A percentile compares a stretch with the other conserved stretches of the same genome.
Conservation (phyloP, 2,329 filamentous ascomycete species). For the Pseudocercospora pini-densiflorae region DNA sequence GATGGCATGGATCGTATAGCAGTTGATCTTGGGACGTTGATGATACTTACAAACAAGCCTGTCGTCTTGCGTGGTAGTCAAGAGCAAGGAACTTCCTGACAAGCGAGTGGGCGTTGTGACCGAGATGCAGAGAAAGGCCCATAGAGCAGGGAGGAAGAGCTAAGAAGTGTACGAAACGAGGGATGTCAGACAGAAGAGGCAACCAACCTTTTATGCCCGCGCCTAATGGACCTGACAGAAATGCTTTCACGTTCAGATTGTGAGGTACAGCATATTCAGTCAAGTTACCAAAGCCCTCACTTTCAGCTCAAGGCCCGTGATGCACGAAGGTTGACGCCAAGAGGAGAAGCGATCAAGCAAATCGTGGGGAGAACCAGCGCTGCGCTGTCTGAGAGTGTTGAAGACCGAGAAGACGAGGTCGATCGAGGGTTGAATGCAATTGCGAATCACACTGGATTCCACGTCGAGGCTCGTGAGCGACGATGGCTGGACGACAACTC, state of each 20-base stretch:
- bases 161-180: constrained; percentile 3
- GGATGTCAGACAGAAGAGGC: not conserved
- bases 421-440: not conserved
- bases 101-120: constrained; percentile 33
- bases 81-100: constrained; percentile 32
- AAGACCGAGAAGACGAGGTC: not conserved
- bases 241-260: not conserved
- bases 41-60: constrained; percentile 14
- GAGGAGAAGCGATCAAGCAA: not conserved
- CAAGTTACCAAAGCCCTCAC: constrained; percentile 11
- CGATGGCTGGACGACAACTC: not conserved
- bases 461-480: not conserved
- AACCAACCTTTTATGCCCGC: not conserved
- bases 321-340: constrained; percentile 15
- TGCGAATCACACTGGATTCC: not conserved
- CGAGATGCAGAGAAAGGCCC: constrained; percentile 33
- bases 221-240: not conserved
- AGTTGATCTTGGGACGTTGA: not conserved
- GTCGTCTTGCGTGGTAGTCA: constrained; percentile 19
- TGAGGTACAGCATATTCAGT: constrained; percentile 1
- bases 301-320: not conserved
- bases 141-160: constrained; percentile 17
- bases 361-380: not conserved
- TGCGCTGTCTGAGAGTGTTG: not conserved
- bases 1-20: not conserved